phyloP scores from a whole-genome alignment of 331 rosid species.

The Acacia concinna region DNA sequence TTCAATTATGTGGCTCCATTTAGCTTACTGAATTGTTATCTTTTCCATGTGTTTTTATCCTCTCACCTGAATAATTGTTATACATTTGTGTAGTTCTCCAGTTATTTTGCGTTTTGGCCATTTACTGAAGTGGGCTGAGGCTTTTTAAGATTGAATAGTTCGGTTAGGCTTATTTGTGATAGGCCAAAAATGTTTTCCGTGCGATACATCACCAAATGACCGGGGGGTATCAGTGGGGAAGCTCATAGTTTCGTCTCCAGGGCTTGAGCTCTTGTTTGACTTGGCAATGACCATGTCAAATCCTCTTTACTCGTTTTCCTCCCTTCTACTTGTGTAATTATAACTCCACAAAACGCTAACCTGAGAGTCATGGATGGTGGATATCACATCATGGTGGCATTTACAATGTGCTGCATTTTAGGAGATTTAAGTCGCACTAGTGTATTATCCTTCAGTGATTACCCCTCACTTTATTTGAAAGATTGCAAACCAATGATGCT shows the following conservation, averaged over 20 bases:
- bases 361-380: not conserved
- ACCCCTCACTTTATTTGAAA: not conserved
- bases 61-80: not conserved
- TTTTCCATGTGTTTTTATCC: not conserved
- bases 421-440: slow-evolving; percentile 1
- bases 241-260: not conserved
- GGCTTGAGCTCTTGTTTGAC: not conserved
- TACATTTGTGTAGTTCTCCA: not conserved
- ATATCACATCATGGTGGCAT: not conserved
- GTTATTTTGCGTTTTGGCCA: not conserved
- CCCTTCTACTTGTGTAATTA: not conserved
- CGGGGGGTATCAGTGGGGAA: not conserved
- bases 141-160: not conserved
- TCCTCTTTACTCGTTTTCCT: not conserved
- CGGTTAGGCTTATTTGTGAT: not conserved
- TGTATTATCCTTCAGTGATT: not conserved
- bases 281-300: not conserved
- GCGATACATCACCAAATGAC: not conserved
- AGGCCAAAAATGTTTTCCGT: not conserved
- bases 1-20: not conserved
- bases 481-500: slow-evolving; percentile 6
- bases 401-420: not conserved
- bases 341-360: not conserved
- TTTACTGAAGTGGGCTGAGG: not conserved
- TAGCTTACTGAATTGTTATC: not conserved